Conservation (phyloP, 2,329 filamentous ascomycete genomes). For the Simplicillium sp. region DNA sequence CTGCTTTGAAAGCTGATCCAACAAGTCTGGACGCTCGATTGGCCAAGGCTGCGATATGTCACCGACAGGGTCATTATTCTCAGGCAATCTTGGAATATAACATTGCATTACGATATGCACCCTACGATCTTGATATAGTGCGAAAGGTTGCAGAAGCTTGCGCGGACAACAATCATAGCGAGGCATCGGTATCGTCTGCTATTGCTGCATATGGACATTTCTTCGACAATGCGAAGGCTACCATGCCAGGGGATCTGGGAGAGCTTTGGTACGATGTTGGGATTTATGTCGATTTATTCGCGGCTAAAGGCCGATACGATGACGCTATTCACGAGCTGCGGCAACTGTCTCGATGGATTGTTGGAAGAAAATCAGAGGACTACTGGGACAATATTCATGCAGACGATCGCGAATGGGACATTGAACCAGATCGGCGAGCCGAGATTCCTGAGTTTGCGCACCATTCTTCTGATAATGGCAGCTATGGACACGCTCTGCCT, state of each 20-base stretch:
- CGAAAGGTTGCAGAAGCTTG: conserved; percentile 48
- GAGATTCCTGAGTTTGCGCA: conserved; percentile 51
- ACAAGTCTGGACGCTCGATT: conserved; percentile 48
- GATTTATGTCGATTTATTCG: conserved; percentile 75
- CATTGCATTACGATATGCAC: conserved; percentile 39
- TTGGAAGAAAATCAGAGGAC: conserved; percentile 62
- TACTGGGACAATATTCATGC: conserved; percentile 66
- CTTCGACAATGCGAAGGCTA: conserved; percentile 30
- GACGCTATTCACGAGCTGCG: conserved; percentile 64
- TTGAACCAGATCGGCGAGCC: conserved; percentile 57
- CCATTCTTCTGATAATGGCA: conserved; percentile 35
- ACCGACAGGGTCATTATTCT: conserved; percentile 43
- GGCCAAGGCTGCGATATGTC: conserved; percentile 48
- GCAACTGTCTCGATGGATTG: conserved; percentile 67
- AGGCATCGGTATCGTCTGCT: conserved; percentile 25
- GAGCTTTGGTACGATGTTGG: conserved; percentile 72
- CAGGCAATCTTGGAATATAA: conserved; percentile 49
- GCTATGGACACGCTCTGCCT: conserved; percentile 68
- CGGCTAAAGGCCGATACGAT: conserved; percentile 50
- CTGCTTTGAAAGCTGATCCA: conserved; percentile 48
- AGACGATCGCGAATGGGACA: conserved; percentile 88
- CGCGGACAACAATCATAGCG: conserved; percentile 39
- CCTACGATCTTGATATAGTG: conserved; percentile 44
- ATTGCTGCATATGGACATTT: conserved; percentile 38
- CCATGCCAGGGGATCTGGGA: conserved; percentile 20